Evolutionary conservation across 83 land plant species (phyloP).

Genomic region (Picea mariana): DNA sequence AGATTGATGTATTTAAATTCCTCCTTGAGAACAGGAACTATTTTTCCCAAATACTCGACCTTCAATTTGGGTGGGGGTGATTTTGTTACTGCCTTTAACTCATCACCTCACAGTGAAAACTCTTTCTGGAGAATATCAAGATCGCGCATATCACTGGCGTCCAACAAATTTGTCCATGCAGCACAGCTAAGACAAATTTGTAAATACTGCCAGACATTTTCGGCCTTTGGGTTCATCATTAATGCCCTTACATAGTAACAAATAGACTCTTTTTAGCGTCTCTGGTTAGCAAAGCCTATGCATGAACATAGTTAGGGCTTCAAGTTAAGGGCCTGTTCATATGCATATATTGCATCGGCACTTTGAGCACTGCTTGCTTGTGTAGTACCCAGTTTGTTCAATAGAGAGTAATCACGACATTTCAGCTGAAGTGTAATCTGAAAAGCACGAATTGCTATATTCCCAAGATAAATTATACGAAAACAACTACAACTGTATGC

Average conservation of each 20-base stretch:
- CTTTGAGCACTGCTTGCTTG: constrained; percentile 98
- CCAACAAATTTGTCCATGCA: no score
- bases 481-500: constrained; percentile 91
- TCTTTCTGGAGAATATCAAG: no score
- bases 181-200: constrained; percentile 74
- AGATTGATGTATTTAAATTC: constrained; percentile 73
- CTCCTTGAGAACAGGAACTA: constrained; percentile 73
- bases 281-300: constrained; percentile 99
- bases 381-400: constrained; percentile 99
- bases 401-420: constrained; percentile 93
- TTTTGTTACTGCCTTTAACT: background rate
- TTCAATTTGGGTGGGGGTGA: constrained; percentile 40
- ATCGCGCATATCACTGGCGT: no score
- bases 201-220: constrained; percentile 98
- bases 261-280: constrained; percentile 87
- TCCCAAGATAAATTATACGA: constrained; percentile 93
- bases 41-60: constrained; percentile 63
- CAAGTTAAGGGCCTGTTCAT: constrained; percentile 96
- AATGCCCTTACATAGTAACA: constrained; percentile 94
- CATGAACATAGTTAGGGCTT: constrained; percentile 98
- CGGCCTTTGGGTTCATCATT: constrained; percentile 97
- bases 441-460: constrained; percentile 82
- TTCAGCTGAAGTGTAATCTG: constrained; percentile 81
- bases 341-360: constrained; percentile 93
- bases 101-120: no score